Base-by-base conservation (phyloP, 805 yeast species). In the Hanseniaspora thailandica region DNA sequence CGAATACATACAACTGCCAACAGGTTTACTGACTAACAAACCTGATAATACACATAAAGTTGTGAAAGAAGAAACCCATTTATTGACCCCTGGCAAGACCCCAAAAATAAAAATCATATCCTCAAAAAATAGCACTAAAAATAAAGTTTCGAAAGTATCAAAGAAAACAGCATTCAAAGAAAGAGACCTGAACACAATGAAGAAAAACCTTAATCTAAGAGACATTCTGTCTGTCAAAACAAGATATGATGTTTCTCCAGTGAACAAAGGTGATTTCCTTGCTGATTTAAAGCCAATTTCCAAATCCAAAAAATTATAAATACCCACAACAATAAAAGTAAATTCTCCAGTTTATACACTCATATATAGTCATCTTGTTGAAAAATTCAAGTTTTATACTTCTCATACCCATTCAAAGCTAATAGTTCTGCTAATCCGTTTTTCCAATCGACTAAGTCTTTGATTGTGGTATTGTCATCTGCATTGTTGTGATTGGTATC, bases 91-190 rank as follows among this genome's bases (percentile, higher is more conserved):
- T 12, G 62, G 63, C 46, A 61, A 63, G 1, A 44, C 61, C 25
- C 62, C 61, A 36, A 60, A 60, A n/a, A 25, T 63, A 5, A 19
- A 61, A 10, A 58, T 63, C 3, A 61, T 61, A n/a, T 49, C 46
- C 17, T 55, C 58, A 39, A 45, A 45, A n/a, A 49, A 15, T 17
- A 47, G 3, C 17, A 13, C 19, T 5, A 23, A 28, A 23, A 30
- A 20, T 8, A 47, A 47, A 30, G n/a, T 28, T 15, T 17, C 31
- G 10, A 43, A 43, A 5, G 19, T 4, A 5, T 25, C 10, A 25
- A 41, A 26, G 3, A 25, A 41, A 4, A 10, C n/a, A 19, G 31
- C 45, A n/a, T 38, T 20, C 31, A n/a, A 33, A 48, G 17, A 39
- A 40, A 8, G n/a, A 26, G 53, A 49, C 28, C 3, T 49, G 10